Evolutionary conservation across 1,139 yeast species (phyloP).

Genomic region (Geotrichum histeridarum): DNA sequence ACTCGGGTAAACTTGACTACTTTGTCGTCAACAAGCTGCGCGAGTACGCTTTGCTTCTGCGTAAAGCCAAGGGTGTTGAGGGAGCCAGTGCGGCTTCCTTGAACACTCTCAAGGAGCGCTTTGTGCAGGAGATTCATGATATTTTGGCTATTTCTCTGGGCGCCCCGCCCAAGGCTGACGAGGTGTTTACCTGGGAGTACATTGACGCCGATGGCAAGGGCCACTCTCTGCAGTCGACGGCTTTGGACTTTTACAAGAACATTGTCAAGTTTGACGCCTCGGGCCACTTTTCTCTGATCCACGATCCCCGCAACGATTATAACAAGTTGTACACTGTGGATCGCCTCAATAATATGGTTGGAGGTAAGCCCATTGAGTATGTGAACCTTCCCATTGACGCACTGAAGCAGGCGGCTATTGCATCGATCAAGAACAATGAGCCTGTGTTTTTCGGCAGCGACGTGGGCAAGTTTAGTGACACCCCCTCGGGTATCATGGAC

Average conservation of each 20-base stretch:
- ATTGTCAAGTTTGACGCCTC: slow-evolving; percentile 46
- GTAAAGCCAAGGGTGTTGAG: slow-evolving; percentile 37
- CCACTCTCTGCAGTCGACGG: slow-evolving; percentile 46
- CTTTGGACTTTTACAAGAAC: slow-evolving; percentile 48
- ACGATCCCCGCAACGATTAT: slow-evolving; percentile 58
- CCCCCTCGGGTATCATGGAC: slow-evolving; percentile 51
- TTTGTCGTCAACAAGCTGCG: slow-evolving; percentile 54
- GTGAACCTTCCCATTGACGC: slow-evolving; percentile 50
- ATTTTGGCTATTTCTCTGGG: slow-evolving; percentile 56
- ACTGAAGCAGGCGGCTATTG: slow-evolving; percentile 53
- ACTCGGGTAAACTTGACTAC: slow-evolving; percentile 47
- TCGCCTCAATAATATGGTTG: slow-evolving; percentile 52
- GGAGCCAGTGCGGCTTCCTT: slow-evolving; percentile 34
- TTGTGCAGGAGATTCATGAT: slow-evolving; percentile 51
- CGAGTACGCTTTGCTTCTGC: slow-evolving; percentile 54
- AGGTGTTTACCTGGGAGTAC: slow-evolving; percentile 55
- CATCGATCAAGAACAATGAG: slow-evolving; percentile 54
- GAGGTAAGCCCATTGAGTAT: slow-evolving; percentile 61
- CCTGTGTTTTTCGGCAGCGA: slow-evolving; percentile 71
- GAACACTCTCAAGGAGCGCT: slow-evolving; percentile 42
- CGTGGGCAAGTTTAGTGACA: slow-evolving; percentile 54
- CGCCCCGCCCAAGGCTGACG: slow-evolving; percentile 56
- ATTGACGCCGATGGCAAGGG: slow-evolving; percentile 52
- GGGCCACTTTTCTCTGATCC: slow-evolving; percentile 51
- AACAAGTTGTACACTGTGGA: slow-evolving; percentile 58